Evolutionary conservation across 208 protist species (phyloP).

Genomic region (Leptomonas seymouri): DNA sequence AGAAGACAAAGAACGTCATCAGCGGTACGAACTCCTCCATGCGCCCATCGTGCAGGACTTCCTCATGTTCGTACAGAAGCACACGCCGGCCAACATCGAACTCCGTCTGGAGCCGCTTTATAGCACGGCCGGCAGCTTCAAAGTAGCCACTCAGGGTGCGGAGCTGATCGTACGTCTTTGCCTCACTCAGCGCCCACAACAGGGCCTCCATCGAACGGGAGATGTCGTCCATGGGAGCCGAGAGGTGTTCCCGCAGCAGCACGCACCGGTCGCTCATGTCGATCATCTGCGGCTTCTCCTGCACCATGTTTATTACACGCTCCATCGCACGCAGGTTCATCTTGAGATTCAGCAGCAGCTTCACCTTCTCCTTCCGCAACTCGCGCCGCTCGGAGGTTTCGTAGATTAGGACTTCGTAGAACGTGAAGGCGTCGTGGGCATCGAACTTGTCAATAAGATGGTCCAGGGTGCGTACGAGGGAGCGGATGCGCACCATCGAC

Average conservation of each 20-base stretch:
- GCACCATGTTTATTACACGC: constrained; percentile 76
- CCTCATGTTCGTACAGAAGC: constrained; percentile 62
- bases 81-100: constrained; percentile 60
- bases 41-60: constrained; percentile 25
- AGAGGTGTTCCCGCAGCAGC: constrained; percentile 60
- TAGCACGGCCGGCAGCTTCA: constrained; percentile 41
- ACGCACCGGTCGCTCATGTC: constrained; percentile 54
- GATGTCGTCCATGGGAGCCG: constrained; percentile 58
- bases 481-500: constrained; percentile 75
- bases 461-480: constrained; percentile 56
- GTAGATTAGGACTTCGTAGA: constrained; percentile 80
- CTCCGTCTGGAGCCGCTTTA: constrained; percentile 71
- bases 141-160: constrained; percentile 44
- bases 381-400: constrained; percentile 62
- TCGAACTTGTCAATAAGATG: constrained; percentile 58
- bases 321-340: constrained; percentile 75
- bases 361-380: constrained; percentile 62
- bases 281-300: constrained; percentile 67
- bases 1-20: constrained; percentile 88
- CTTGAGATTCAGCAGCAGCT: constrained; percentile 60
- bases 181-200: constrained; percentile 46
- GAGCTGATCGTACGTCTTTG: constrained; percentile 56
- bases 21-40: constrained; percentile 84
- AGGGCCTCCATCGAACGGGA: constrained; percentile 54
- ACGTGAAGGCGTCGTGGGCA: constrained; percentile 48